Conservation (phyloP, 257 asterid species). For the Solanum chiquidenum region DNA sequence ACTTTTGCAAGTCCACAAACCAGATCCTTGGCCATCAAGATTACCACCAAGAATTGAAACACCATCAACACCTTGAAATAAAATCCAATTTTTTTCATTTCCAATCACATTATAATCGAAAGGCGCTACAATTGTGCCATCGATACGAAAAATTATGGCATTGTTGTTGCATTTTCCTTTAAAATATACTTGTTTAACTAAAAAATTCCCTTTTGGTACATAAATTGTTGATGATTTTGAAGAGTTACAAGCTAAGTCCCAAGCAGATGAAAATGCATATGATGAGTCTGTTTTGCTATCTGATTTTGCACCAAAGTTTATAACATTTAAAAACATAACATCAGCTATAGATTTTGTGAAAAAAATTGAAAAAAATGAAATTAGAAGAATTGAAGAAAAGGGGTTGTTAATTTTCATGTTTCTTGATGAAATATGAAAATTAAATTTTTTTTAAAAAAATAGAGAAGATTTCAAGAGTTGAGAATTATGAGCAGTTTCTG, state of each 20-base stretch:
- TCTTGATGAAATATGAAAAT: background rate
- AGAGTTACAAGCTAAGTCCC: background rate
- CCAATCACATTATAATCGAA: background rate
- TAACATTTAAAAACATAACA: background rate
- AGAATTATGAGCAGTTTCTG: background rate
- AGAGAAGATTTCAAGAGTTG: background rate
- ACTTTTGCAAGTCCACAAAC: background rate
- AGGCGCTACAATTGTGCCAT: background rate
- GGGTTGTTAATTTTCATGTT: background rate
- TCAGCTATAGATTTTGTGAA: background rate
- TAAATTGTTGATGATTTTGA: background rate
- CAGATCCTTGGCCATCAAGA: background rate
- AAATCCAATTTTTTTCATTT: background rate
- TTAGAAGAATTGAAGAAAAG: background rate
- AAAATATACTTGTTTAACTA: background rate
- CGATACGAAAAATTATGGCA: background rate
- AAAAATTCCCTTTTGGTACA: background rate
- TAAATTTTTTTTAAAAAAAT: too few species aligned
- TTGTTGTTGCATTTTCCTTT: background rate
- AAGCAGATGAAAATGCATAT: background rate
- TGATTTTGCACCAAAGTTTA: background rate
- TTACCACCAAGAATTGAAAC: background rate
- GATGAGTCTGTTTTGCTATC: background rate
- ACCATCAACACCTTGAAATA: background rate
- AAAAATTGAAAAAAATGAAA: background rate